Percentiles rank a stretch among this genome's conserved stretches.
These are phyloP conservation scores for Eucalyptus sp. DNA, from an alignment of 345 rosid genomes.

Conservation along the genomic window DNA sequence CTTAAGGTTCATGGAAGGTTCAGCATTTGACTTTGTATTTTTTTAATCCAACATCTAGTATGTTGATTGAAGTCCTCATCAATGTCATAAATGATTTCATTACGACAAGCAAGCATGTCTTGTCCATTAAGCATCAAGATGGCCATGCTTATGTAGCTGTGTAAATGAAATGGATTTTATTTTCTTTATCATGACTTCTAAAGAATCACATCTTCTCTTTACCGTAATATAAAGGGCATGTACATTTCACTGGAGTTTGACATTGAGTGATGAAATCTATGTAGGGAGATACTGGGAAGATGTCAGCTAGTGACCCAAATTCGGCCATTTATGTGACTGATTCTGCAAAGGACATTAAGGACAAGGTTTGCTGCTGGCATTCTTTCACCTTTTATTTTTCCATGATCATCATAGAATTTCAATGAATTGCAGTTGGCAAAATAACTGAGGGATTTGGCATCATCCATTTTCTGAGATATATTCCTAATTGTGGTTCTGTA, in stretches of 20 bases:
- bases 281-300: constrained; percentile 94
- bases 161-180: background rate
- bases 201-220: background rate
- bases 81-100: background rate
- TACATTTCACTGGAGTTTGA: background rate
- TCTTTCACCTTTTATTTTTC: background rate
- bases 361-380: constrained; percentile 44
- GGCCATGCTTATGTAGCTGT: background rate
- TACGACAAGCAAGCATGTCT: background rate
- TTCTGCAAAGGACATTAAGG: constrained; percentile 59
- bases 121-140: background rate
- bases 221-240: background rate
- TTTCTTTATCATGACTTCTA: background rate
- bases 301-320: constrained; percentile 97
- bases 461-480: background rate
- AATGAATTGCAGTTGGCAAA: background rate
- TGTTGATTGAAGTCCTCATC: background rate
- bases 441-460: background rate
- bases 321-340: constrained; percentile 94
- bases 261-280: background rate
- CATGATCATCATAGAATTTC: background rate
- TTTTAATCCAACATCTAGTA: background rate
- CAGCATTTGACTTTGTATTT: background rate
- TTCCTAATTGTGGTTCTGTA: background rate
- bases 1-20: background rate